Percentiles rank a stretch among this genome's conserved stretches.
Evolutionary conservation across 208 protist genomes (phyloP).

Genomic region (Crithidia mellificae): DNA sequence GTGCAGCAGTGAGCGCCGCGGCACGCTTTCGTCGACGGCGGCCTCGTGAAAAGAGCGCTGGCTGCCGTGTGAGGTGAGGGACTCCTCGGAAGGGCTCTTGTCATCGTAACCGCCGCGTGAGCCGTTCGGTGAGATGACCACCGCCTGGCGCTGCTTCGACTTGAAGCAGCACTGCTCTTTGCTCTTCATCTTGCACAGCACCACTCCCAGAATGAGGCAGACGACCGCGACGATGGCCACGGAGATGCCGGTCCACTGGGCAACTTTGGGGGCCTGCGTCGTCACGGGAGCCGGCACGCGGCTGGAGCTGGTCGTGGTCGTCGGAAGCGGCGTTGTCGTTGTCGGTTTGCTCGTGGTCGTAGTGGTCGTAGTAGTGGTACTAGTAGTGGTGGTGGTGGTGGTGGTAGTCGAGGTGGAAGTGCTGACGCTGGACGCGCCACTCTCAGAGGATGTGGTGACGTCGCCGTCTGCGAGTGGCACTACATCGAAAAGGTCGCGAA

Average conservation of each 20-base stretch:
- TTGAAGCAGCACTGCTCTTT: slow-evolving; percentile 27
- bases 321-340: neutral
- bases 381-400: neutral
- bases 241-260: slow-evolving; percentile 19
- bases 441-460: neutral
- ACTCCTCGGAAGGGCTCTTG: slow-evolving; percentile 9
- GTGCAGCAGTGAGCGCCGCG: slow-evolving; percentile 11
- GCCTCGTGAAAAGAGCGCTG: slow-evolving; percentile 23
- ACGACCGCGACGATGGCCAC: slow-evolving; percentile 5
- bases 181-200: slow-evolving; percentile 16
- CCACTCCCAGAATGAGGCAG: neutral
- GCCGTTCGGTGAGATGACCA: neutral
- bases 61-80: neutral
- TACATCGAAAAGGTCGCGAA: no score
- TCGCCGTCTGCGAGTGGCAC: no score
- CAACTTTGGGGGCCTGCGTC: neutral
- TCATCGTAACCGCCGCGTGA: neutral
- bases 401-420: neutral
- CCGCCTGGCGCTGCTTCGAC: neutral
- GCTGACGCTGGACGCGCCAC: neutral
- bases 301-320: slow-evolving; percentile 17
- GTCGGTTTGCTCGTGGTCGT: no score
- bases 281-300: neutral
- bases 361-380: slow-evolving; percentile 13
- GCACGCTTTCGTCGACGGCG: slow-evolving; percentile 6